A percentile compares a stretch with the other conserved stretches of the same genome.
These are phyloP conservation scores for Ilyonectria destructans DNA, from an alignment of 2,329 filamentous ascomycete genomes.

Conservation along the genomic window DNA sequence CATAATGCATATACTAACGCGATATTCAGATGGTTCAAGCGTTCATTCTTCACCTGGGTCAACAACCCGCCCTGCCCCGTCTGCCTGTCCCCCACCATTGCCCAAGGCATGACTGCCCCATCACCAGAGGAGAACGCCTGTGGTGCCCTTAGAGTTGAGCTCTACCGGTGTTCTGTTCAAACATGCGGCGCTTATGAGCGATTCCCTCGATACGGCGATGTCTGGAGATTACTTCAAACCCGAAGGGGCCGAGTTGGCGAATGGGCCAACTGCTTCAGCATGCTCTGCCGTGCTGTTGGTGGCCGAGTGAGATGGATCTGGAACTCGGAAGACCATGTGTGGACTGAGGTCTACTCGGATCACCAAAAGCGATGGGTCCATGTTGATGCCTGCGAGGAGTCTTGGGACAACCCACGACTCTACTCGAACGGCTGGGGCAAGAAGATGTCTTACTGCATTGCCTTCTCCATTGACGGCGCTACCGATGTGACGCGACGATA, in stretches of 20 bases:
- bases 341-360: slow-evolving; percentile 97
- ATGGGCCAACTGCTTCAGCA: slow-evolving; percentile 99
- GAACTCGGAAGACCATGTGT: slow-evolving; percentile 98
- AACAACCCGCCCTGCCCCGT: slow-evolving; percentile 92
- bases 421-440: slow-evolving; percentile 97
- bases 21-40: slow-evolving; percentile 83
- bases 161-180: slow-evolving; percentile 87
- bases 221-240: slow-evolving; percentile 92
- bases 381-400: slow-evolving; percentile 93
- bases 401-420: slow-evolving; percentile 93
- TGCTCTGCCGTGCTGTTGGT: slow-evolving; percentile 95
- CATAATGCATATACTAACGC: slow-evolving; percentile 36
- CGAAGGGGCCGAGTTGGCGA: slow-evolving; percentile 90
- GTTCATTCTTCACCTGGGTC: slow-evolving; percentile 95
- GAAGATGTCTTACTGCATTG: slow-evolving; percentile 97
- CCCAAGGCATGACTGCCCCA: slow-evolving; percentile 86
- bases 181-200: slow-evolving; percentile 86
- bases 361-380: slow-evolving; percentile 97
- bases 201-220: slow-evolving; percentile 95
- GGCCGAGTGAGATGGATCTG: slow-evolving; percentile 96
- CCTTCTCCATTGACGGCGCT: slow-evolving; percentile 91
- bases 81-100: slow-evolving; percentile 87
- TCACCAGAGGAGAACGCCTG: slow-evolving; percentile 91
- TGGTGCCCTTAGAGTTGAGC: slow-evolving; percentile 88
- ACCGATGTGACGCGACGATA: slow-evolving; percentile 79